These are phyloP conservation scores for Daldinia vernicosa DNA, from an alignment of 495 filamentous ascomycete species.

Conservation along the genomic window DNA sequence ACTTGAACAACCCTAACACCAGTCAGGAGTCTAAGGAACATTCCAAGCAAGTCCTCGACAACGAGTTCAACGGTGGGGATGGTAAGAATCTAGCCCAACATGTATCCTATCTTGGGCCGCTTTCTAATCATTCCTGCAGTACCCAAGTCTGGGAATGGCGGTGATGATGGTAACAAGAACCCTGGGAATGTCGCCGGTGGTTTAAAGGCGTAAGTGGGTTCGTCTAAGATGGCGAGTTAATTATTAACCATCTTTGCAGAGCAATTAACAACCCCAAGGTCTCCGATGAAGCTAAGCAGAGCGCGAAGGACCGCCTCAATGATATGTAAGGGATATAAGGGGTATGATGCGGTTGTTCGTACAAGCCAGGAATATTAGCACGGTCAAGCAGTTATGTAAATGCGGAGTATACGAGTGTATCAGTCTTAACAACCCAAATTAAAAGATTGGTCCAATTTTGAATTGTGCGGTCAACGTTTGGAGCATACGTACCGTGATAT, in stretches of 20 bases:
- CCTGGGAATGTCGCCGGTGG: conserved; percentile 54
- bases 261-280: conserved; percentile 55
- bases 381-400: background rate
- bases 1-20: conserved; percentile 58
- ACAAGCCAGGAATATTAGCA: background rate
- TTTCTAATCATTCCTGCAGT: conserved; percentile 28
- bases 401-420: background rate
- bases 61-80: conserved; percentile 53
- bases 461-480: background rate
- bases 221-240: background rate
- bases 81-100: conserved; percentile 29
- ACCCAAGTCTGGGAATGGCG: conserved; percentile 25
- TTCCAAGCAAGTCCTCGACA: conserved; percentile 52
- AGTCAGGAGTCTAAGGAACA: conserved; percentile 50
- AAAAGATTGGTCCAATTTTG: background rate
- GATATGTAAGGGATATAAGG: conserved; percentile 39
- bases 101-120: background rate
- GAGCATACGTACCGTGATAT: background rate
- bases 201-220: conserved; percentile 52
- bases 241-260: conserved; percentile 27
- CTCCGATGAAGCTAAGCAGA: conserved; percentile 54
- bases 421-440: background rate
- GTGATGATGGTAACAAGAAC: conserved; percentile 50
- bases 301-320: conserved; percentile 53
- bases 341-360: background rate